These are phyloP conservation scores for Amphirosellinia nigrospora DNA, from an alignment of 495 filamentous ascomycete genomes.

Conservation along the genomic window DNA sequence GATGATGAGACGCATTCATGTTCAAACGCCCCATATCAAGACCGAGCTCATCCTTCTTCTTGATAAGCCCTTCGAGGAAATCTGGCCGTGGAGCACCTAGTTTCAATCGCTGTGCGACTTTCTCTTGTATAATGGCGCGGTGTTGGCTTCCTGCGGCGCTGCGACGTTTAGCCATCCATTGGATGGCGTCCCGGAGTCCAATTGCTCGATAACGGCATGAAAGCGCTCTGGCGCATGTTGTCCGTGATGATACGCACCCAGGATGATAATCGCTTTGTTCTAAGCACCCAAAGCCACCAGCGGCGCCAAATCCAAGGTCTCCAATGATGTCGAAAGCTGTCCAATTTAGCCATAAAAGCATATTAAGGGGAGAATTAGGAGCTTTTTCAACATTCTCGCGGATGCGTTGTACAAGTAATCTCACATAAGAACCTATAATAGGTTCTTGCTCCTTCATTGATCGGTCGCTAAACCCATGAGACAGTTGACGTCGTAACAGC, in stretches of 20 bases:
- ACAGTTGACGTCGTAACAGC: conserved; percentile 44
- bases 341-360: conserved; percentile 55
- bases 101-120: conserved; percentile 43
- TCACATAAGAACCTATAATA: conserved; percentile 40
- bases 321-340: conserved; percentile 61
- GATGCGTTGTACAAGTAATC: conserved; percentile 48
- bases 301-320: conserved; percentile 59
- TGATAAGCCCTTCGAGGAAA: conserved; percentile 47
- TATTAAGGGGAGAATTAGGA: conserved; percentile 35
- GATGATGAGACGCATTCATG: conserved; percentile 38
- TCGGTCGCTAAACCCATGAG: conserved; percentile 52
- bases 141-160: conserved; percentile 34
- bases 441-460: conserved; percentile 45
- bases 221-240: conserved; percentile 32
- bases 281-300: conserved; percentile 56
- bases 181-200: conserved; percentile 30
- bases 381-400: conserved; percentile 20
- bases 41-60: conserved; percentile 40
- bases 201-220: conserved; percentile 31
- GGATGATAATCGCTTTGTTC: conserved; percentile 47
- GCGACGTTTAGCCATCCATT: not conserved
- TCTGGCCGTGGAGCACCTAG: conserved; percentile 42
- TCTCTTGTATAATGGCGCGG: conserved; percentile 34
- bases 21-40: conserved; percentile 27
- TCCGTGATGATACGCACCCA: conserved; percentile 53